phyloP scores from a whole-genome alignment of 805 yeast species.

The Candida suzukii region DNA sequence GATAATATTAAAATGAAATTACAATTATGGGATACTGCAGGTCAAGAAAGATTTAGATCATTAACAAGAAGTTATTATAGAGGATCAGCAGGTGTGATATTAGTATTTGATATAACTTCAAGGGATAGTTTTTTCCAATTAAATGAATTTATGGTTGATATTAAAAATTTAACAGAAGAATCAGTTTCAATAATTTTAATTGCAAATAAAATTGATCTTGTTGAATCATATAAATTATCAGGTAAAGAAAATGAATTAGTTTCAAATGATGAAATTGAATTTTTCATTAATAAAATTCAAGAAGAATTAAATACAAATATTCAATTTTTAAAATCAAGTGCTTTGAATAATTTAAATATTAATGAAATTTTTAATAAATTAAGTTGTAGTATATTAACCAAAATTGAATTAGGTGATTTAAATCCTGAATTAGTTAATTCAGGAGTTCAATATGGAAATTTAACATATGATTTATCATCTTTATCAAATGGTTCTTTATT shows the following conservation, averaged over 20 bases:
- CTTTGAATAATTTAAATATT: constrained; percentile 33
- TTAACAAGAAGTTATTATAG: constrained; percentile 31
- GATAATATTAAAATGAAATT: constrained; percentile 16
- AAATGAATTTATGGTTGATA: constrained; percentile 25
- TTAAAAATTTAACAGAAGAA: constrained; percentile 19
- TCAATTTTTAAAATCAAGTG: constrained; percentile 33
- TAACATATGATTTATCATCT: constrained; percentile 9
- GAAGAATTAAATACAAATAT: constrained; percentile 21
- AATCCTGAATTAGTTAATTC: constrained; percentile 39
- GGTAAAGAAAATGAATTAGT: constrained; percentile 14
- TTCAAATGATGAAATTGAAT: constrained; percentile 26
- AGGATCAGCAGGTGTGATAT: constrained; percentile 29
- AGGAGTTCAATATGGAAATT: constrained; percentile 43
- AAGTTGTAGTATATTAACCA: constrained; percentile 33
- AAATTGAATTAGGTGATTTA: constrained; percentile 38
- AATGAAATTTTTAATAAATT: constrained; percentile 32
- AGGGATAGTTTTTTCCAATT: constrained; percentile 19
- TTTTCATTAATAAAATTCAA: constrained; percentile 23
- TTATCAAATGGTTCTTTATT: not conserved
- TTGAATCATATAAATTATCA: not conserved
- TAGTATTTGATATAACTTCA: constrained; percentile 27
- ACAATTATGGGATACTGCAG: constrained; percentile 33
- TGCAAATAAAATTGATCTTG: constrained; percentile 28
- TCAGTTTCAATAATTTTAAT: constrained; percentile 25
- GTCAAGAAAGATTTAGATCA: constrained; percentile 30